Conservation (phyloP, 1,139 yeast species). For the Zhuliangozyma parablackwelliae region DNA sequence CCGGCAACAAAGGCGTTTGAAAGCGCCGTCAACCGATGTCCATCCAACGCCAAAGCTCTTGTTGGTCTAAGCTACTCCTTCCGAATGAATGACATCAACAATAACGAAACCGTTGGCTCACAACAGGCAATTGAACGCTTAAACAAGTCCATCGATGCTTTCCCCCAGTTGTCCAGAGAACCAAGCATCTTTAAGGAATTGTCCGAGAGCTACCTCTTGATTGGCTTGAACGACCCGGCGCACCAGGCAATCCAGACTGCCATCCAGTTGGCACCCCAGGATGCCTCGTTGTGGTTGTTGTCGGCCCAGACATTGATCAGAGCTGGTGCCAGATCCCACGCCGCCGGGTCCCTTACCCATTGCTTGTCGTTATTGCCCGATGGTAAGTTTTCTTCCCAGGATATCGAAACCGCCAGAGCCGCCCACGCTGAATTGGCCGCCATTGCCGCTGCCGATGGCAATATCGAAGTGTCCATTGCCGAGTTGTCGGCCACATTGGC, state of each 20-base stretch:
- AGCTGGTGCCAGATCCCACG: constrained; percentile 39
- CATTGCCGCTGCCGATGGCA: constrained; percentile 48
- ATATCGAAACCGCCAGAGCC: constrained; percentile 45
- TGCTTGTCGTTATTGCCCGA: constrained; percentile 39
- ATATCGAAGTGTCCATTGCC: constrained; percentile 42
- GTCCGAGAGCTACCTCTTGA: constrained; percentile 44
- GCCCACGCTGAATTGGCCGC: constrained; percentile 54
- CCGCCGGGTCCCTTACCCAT: constrained; percentile 43
- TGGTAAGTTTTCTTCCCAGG: constrained; percentile 21
- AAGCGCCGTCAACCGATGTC: constrained; percentile 41
- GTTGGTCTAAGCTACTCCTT: constrained; percentile 40
- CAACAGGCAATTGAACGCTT: constrained; percentile 42
- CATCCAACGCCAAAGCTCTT: constrained; percentile 37
- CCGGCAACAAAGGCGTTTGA: constrained; percentile 46
- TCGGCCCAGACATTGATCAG: constrained; percentile 45
- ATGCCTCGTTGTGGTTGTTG: constrained; percentile 43
- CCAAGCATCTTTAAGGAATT: constrained; percentile 42
- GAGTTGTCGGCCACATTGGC: constrained; percentile 48
- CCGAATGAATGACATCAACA: constrained; percentile 31
- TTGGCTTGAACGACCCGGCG: constrained; percentile 49
- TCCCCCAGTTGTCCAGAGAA: constrained; percentile 29
- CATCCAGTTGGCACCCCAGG: constrained; percentile 35
- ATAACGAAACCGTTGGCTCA: constrained; percentile 37
- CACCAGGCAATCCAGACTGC: constrained; percentile 46
- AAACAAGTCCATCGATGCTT: constrained; percentile 31